Evolutionary conservation across 1,139 yeast species (phyloP), one percentile per base, ranked within the genome.

Genomic region (Lodderomyces beijingensis): DNA sequence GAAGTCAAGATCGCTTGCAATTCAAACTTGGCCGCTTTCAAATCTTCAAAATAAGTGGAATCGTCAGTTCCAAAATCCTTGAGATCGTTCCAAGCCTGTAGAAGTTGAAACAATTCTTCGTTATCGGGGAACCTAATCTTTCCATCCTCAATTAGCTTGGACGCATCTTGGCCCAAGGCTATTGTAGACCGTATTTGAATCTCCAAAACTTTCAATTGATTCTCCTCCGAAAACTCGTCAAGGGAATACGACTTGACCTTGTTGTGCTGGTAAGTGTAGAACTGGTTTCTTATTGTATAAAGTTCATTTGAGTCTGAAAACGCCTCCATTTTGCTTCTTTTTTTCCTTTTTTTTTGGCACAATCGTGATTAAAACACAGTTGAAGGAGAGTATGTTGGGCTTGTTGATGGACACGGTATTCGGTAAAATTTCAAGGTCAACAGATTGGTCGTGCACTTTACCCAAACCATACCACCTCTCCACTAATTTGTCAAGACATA

Each of bases 181-280:
- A 70, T 55, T 16, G 55, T 49, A 16, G 74, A 62, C 51, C 77
- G 56, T 37, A 67, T 55, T 47, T 68, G 68, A 44, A 46, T 67
- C 37, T 64, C 71, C 40, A 63, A 49, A 5, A 63, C 74, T 38
- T 62, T 63, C 31, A 63, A 44, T 41, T 62, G 69, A 35, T 52
- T 51, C 31, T 63, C 69, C 2, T 42, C 45, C 3, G 68, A 56
- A 44, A 66, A 68, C 40, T 51, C 62, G 16, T 55, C 62, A 28
- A 59, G 43, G 5, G 54, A 36, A 39, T 65, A 57, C 4, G 52
- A 48, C 29, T 46, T 46, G 4, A 70, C 74, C 41, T 60, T 58
- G 28, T 51, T 51, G 47, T 65, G 65, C 44, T 70, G 77, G 40
- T 64, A 59, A 25, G 75, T 65, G 47, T 58, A 69, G 50, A 70